Evolutionary conservation across 352 stramenopile species (phyloP), one percentile per base, ranked within the genome.

Genomic region (Ophiocytium majus): DNA sequence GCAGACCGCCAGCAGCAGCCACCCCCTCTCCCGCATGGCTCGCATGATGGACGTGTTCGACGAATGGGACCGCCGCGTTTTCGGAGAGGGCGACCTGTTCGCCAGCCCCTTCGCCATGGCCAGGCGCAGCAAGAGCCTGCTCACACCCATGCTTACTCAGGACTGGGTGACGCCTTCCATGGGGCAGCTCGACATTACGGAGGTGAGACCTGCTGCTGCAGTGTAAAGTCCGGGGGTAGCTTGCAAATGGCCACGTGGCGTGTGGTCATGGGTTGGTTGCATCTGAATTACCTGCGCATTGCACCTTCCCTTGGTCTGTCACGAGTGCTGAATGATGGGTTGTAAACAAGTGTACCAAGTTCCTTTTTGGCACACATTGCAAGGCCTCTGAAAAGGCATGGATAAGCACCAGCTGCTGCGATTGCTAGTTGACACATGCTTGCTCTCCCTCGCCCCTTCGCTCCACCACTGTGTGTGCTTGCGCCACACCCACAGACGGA

Each of bases 101-200:
- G n/a, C n/a, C n/a, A n/a, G n/a, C n/a, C n/a, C n/a, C n/a, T n/a
- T n/a, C n/a, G n/a, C n/a, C n/a, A n/a, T n/a, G n/a, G n/a, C n/a
- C n/a, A n/a, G n/a, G n/a, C n/a, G n/a, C n/a, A n/a, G n/a, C n/a
- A n/a, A n/a, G n/a, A n/a, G n/a, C n/a, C n/a, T n/a, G n/a, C n/a
- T n/a, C n/a, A n/a, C n/a, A n/a, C n/a, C n/a, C n/a, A n/a, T n/a
- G n/a, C n/a, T n/a, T n/a, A n/a, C n/a, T n/a, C n/a, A n/a, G n/a
- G n/a, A n/a, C n/a, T 81, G 75, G 75, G 19, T 43, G n/a, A 10
- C 32, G 50, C 75, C 75, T 31, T 17, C 5, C 31, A 43, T 81
- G 32, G 75, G 75, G 1, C 75, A 81, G 75, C 75, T 81, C 50
- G 75, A 81, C 75, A 81, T 81, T 17, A 50, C 75, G 37, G 75